phyloP scores from a whole-genome alignment of 208 protist species.

The Naegleria fowleri region DNA sequence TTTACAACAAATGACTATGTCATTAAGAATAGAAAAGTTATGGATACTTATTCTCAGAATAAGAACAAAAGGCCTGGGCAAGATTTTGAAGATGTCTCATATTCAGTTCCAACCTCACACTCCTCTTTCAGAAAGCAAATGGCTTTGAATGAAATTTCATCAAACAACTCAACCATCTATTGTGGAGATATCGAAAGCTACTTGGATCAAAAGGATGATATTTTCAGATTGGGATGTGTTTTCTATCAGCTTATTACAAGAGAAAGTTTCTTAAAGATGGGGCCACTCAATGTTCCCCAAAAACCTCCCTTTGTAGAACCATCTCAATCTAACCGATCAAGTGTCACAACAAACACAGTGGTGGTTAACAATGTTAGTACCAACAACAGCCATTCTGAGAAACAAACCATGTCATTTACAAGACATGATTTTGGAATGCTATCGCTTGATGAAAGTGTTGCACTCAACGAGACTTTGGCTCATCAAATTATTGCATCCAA shows the following conservation, averaged over 20 bases:
- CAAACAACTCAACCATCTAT: background rate
- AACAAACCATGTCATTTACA: background rate
- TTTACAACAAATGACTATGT: background rate
- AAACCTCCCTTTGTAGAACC: background rate
- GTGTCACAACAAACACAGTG: background rate
- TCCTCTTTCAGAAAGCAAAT: background rate
- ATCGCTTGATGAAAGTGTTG: background rate
- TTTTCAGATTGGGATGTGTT: background rate
- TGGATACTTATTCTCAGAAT: background rate
- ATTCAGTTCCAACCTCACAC: background rate
- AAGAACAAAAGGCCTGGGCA: background rate
- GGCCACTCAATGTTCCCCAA: background rate
- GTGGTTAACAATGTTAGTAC: background rate
- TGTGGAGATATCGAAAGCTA: background rate
- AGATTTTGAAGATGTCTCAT: background rate
- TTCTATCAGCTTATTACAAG: background rate
- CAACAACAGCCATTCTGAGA: background rate
- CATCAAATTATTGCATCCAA: background rate
- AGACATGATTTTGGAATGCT: background rate
- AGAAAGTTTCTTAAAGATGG: background rate
- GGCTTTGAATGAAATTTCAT: background rate
- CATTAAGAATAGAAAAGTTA: background rate
- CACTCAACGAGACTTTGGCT: background rate
- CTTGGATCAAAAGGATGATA: background rate
- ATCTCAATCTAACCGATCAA: background rate